Percentiles rank a stretch among this genome's conserved stretches.
Conservation (phyloP, 1,284 basidiomycete genomes). For the Austroboletus novae-zelandiae region DNA sequence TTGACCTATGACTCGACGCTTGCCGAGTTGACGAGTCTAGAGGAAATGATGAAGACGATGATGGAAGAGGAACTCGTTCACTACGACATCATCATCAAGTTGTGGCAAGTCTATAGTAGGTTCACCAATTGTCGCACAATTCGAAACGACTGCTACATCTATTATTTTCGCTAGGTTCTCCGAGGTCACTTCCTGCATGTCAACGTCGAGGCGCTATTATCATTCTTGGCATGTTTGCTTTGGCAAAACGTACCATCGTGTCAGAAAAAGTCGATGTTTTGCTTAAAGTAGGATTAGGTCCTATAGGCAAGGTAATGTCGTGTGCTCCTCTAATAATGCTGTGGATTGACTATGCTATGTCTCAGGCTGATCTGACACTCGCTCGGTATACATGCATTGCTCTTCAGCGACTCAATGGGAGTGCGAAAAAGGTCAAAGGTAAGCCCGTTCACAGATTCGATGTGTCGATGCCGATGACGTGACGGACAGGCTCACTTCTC, state of each 20-base stretch:
- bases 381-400: constrained; percentile 95
- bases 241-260: constrained; percentile 83
- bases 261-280: constrained; percentile 85
- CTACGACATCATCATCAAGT: constrained; percentile 80
- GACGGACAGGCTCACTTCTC: constrained; percentile 68
- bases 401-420: constrained; percentile 88
- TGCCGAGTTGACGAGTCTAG: constrained; percentile 93
- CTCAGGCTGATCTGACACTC: constrained; percentile 80
- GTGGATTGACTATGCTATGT: neutral
- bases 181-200: constrained; percentile 69
- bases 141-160: too few relatives aligned
- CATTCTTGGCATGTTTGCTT: constrained; percentile 92
- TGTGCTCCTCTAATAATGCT: neutral
- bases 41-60: constrained; percentile 95
- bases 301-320: constrained; percentile 68
- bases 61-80: constrained; percentile 86
- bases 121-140: constrained; percentile 5
- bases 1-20: constrained; percentile 88
- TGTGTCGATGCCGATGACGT: neutral
- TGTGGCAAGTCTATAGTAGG: constrained; percentile 96
- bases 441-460: constrained; percentile 4
- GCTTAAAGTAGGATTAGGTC: constrained; percentile 87
- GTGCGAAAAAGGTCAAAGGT: constrained; percentile 97
- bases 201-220: constrained; percentile 94
- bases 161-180: constrained; percentile 56